A percentile compares a stretch with the other conserved stretches of the same genome.
Conservation (phyloP, 768 basidiomycete species). For the Cyclocybe cylindracea region DNA sequence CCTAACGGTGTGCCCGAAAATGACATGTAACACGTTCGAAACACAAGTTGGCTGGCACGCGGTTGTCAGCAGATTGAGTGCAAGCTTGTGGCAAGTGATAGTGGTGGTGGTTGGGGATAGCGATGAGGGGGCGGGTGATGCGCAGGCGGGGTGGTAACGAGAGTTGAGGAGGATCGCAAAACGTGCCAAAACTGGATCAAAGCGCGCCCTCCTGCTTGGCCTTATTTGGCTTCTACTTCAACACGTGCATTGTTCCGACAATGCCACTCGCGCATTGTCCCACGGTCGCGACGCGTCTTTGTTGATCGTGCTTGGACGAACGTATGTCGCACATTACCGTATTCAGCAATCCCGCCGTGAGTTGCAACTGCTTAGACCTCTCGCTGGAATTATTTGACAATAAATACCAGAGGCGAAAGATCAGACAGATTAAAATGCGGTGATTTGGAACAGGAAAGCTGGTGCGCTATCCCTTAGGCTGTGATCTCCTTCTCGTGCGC, state of each 20-base stretch:
- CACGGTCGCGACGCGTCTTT: conserved; percentile 12
- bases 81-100: background rate
- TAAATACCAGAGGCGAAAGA: too few species aligned
- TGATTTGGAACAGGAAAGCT: too few species aligned
- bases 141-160: conserved; percentile 2
- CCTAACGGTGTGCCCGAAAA: conserved; percentile 83
- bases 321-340: too few species aligned
- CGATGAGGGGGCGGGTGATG: background rate
- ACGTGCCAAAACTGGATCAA: conserved; percentile 17
- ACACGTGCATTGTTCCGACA: conserved; percentile 22
- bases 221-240: conserved; percentile 14
- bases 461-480: too few species aligned
- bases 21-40: conserved; percentile 61
- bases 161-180: conserved; percentile 9
- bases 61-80: conserved; percentile 11
- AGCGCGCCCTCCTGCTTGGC: conserved; percentile 18
- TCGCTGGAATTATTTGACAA: too few species aligned
- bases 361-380: too few species aligned
- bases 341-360: too few species aligned
- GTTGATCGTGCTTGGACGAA: conserved; percentile 11
- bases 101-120: conserved; percentile 4
- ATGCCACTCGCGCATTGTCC: conserved; percentile 13
- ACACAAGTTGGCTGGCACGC: conserved; percentile 13
- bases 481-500: too few species aligned
- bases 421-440: too few species aligned